Base-by-base conservation (phyloP, 2,329 filamentous ascomycete species). In the Cyphellophora europaea region DNA sequence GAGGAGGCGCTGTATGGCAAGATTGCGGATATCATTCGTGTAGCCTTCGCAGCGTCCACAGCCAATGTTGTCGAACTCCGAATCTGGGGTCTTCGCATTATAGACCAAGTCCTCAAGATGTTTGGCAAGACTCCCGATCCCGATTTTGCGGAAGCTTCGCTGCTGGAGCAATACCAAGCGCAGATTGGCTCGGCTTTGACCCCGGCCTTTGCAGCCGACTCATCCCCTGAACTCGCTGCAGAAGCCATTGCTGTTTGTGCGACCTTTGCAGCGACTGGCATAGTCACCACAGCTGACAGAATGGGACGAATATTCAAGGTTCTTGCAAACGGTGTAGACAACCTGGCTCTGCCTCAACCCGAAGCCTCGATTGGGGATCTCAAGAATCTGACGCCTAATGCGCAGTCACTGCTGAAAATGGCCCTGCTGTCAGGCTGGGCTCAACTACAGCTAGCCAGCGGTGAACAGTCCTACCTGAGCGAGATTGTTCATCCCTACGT, bases 281-380 rank as follows among this genome's bases (percentile, higher is more conserved):
- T 98, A 36, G 91, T 98, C 6, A 95, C 87, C 1, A 91, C 96
- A 57, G 78, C 96, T 6, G 93, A 98, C 48, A 78, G 91, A n/a
- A 98, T 98, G 91, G 91, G 91, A 14, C 81, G 91, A 37, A 98
- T 98, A 35, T 71, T 98, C 37, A 96, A 95, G 62, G 82, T 93
- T 1, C 71, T 98, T 2, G 84, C 95, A 5, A 80, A 81, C 28
- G 88, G 88, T 0, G 70, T 98, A 2, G 89, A 96, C 51, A 94
- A 89, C 58, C 94, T 96, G 52, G 37, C 43, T 4, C 30, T 37
- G 30, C 32, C 40, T 3, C 32, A 29, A 11, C 46, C 44, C 18
- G 48, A 49, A 36, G 28, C 43, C 19, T 43, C 48, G 8, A 96
- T 98, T 53, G 91, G 91, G 11, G 93, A 98, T 48, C 69, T 98